phyloP scores from a whole-genome alignment of 768 basidiomycete species.

The Neoboletus magnificus region DNA sequence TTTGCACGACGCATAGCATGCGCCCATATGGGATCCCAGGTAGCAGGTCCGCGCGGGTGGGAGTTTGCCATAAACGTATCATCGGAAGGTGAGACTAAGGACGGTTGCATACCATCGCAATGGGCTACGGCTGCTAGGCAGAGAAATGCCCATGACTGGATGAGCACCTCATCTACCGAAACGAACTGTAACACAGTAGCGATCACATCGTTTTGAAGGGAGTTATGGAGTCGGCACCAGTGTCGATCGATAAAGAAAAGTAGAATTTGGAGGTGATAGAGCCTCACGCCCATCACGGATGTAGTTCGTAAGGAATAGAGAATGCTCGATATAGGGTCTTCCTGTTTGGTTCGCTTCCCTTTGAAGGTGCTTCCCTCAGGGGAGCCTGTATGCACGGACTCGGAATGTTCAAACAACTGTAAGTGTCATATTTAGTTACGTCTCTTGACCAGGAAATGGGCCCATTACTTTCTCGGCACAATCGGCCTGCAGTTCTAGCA shows the following conservation, averaged over 20 bases:
- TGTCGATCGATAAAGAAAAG: constrained; percentile 83
- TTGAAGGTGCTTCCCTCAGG: constrained; percentile 29
- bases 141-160: constrained; percentile 86
- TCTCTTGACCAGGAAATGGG: background rate
- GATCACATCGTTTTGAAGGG: constrained; percentile 56
- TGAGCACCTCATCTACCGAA: constrained; percentile 54
- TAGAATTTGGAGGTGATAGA: constrained; percentile 67
- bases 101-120: constrained; percentile 34
- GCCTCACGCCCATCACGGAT: constrained; percentile 33
- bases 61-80: background rate
- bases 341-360: constrained; percentile 51
- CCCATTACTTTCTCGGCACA: constrained; percentile 60
- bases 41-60: constrained; percentile 22
- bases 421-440: background rate
- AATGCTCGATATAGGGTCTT: constrained; percentile 58
- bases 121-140: constrained; percentile 71
- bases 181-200: constrained; percentile 57
- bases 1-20: constrained; percentile 74
- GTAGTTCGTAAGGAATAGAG: constrained; percentile 45
- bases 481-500: constrained; percentile 78
- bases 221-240: constrained; percentile 60
- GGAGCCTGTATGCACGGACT: constrained; percentile 45
- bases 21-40: constrained; percentile 84
- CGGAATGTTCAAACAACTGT: constrained; percentile 64
- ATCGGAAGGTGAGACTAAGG: background rate